A percentile compares a stretch with the other conserved stretches of the same genome.
Evolutionary conservation across 2,329 filamentous ascomycete species (phyloP).

Genomic region (Stenocarpella maydis): DNA sequence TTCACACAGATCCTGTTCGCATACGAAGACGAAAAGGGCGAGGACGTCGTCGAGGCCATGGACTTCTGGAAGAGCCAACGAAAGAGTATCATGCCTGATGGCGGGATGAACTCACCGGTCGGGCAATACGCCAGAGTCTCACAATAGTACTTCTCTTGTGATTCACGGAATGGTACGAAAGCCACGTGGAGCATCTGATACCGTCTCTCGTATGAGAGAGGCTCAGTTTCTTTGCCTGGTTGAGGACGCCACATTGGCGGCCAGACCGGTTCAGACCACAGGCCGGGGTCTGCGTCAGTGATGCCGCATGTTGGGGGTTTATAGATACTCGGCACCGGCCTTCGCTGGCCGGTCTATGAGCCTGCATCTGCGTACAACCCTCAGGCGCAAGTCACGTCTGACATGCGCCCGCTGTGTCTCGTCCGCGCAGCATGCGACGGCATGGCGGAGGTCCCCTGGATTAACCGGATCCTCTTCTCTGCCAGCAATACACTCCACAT

Average conservation of each 20-base stretch:
- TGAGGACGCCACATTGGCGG: neutral
- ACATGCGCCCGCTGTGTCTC: neutral
- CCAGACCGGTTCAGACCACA: neutral
- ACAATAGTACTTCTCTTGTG: constrained; percentile 28
- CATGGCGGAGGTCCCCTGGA: neutral
- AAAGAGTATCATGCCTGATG: constrained; percentile 51
- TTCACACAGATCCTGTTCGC: constrained; percentile 85
- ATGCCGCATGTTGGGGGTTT: neutral
- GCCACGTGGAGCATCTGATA: neutral
- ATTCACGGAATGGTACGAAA: neutral
- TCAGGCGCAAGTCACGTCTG: neutral
- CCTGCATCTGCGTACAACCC: neutral
- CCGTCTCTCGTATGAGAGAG: neutral
- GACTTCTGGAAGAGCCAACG: constrained; percentile 87
- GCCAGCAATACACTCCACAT: constrained; percentile 15
- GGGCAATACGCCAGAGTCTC: constrained; percentile 33
- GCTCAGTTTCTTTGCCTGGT: neutral
- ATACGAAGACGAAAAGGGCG: constrained; percentile 93
- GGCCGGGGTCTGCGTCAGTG: neutral
- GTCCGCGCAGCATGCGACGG: constrained; percentile 6
- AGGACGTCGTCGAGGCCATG: constrained; percentile 91
- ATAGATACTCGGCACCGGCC: neutral
- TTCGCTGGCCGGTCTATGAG: neutral
- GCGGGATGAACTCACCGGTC: constrained; percentile 28
- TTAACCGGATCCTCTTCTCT: constrained; percentile 9